Conservation (phyloP, 2,329 filamentous ascomycete species). For the Aspergillus niger region DNA sequence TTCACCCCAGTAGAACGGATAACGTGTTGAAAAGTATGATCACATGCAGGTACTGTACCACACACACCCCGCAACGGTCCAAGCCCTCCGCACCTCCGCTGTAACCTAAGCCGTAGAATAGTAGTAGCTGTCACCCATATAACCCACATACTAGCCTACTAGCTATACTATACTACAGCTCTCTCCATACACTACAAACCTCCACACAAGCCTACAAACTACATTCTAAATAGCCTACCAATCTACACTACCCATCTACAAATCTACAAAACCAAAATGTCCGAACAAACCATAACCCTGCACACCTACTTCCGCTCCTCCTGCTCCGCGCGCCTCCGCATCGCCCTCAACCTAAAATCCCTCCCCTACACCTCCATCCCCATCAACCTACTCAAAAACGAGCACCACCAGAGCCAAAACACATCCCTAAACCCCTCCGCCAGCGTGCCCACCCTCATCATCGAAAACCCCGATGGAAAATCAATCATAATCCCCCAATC, state of each 20-base stretch:
- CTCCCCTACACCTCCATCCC: conserved; percentile 52
- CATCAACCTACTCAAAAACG: conserved; percentile 58
- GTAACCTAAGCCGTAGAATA: background rate
- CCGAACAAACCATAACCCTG: conserved; percentile 39
- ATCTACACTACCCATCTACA: conserved; percentile 1
- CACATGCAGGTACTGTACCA: background rate
- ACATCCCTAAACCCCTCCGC: conserved; percentile 55
- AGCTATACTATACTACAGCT: background rate
- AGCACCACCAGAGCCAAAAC: conserved; percentile 54
- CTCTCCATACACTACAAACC: background rate
- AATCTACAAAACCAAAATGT: conserved; percentile 19
- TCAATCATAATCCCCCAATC: conserved; percentile 57
- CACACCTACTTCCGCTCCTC: conserved; percentile 66
- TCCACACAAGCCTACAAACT: conserved; percentile 1
- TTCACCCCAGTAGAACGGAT: background rate
- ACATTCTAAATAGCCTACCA: too few relatives aligned
- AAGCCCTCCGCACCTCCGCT: background rate
- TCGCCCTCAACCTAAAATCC: conserved; percentile 59
- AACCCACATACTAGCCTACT: background rate
- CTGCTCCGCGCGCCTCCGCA: conserved; percentile 63
- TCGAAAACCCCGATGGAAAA: conserved; percentile 20
- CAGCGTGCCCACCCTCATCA: conserved; percentile 58
- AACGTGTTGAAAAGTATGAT: background rate
- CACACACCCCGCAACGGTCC: background rate
- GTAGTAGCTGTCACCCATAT: background rate